These are phyloP conservation scores for Aureococcus anophagefferens DNA, from an alignment of 108 stramenopile species.

Conservation along the genomic window DNA sequence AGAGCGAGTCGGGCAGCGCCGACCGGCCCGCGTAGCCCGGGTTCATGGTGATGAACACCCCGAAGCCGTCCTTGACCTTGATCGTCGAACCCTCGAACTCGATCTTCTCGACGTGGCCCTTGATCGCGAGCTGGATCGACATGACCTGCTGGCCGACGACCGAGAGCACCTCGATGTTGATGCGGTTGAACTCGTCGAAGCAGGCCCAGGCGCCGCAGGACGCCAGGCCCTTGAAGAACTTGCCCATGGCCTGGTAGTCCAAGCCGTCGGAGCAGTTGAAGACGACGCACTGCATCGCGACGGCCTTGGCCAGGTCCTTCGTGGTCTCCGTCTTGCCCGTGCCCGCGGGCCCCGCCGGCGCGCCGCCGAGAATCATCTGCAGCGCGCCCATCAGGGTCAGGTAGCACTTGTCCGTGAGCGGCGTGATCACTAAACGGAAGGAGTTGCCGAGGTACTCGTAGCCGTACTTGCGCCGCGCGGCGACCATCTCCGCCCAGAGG, in stretches of 20 bases:
- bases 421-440: constrained; percentile 56
- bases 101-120: constrained; percentile 19
- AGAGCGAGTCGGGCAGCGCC: constrained; percentile 36
- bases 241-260: constrained; percentile 60
- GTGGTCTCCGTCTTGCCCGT: constrained; percentile 62
- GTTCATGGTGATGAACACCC: constrained; percentile 62
- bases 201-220: constrained; percentile 62
- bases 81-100: constrained; percentile 45
- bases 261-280: constrained; percentile 62
- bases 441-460: constrained; percentile 62
- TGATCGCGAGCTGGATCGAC: constrained; percentile 49
- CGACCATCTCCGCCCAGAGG: constrained; percentile 47
- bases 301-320: constrained; percentile 55
- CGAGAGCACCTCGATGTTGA: constrained; percentile 61
- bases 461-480: constrained; percentile 46
- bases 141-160: constrained; percentile 61
- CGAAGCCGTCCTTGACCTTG: constrained; percentile 35
- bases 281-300: constrained; percentile 57
- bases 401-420: constrained; percentile 58
- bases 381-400: constrained; percentile 61
- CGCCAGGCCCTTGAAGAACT: constrained; percentile 60
- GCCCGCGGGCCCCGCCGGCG: constrained; percentile 58
- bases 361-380: constrained; percentile 53
- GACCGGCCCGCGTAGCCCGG: constrained; percentile 55
- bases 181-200: constrained; percentile 68